Conservation (phyloP, 352 stramenopile genomes). For the Ophiocytium majus region DNA sequence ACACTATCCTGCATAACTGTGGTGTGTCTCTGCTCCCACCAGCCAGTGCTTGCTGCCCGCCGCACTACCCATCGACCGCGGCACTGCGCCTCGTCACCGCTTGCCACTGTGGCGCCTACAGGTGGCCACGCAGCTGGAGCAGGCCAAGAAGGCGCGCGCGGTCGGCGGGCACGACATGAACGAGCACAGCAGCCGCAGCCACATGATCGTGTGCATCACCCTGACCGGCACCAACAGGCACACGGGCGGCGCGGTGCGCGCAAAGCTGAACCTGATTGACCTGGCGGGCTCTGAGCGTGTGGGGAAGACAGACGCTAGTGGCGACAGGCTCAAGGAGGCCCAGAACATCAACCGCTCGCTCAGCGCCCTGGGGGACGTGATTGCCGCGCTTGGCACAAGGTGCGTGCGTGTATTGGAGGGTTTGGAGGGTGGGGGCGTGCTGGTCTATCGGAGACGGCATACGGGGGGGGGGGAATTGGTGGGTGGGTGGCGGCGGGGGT, state of each 20-base stretch:
- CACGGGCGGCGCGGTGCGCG: constrained; percentile 43
- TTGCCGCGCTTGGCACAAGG: constrained; percentile 62
- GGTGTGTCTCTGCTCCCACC: too few species aligned
- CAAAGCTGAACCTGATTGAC: constrained; percentile 95
- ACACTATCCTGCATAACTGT: too few species aligned
- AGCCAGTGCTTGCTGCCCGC: too few species aligned
- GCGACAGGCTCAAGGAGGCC: constrained; percentile 88
- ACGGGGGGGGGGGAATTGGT: too few species aligned
- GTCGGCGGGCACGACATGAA: constrained; percentile 85
- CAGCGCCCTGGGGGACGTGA: constrained; percentile 95
- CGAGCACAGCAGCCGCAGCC: constrained; percentile 77
- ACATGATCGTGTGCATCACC: constrained; percentile 72
- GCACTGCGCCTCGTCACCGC: too few species aligned
- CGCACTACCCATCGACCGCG: too few species aligned
- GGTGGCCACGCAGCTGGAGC: constrained; percentile 62
- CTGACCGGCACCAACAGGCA: constrained; percentile 40
- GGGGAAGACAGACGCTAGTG: constrained; percentile 77
- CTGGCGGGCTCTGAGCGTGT: constrained; percentile 92
- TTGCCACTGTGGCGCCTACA: too few species aligned
- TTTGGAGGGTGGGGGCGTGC: too few species aligned
- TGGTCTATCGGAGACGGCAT: too few species aligned
- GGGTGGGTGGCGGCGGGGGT: too few species aligned
- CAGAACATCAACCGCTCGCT: constrained; percentile 98
- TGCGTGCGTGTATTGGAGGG: too few species aligned
- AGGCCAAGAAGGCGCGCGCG: constrained; percentile 76